phyloP scores from a whole-genome alignment of 148 eudicot genomes.

The Hydrangea macrophylla region DNA sequence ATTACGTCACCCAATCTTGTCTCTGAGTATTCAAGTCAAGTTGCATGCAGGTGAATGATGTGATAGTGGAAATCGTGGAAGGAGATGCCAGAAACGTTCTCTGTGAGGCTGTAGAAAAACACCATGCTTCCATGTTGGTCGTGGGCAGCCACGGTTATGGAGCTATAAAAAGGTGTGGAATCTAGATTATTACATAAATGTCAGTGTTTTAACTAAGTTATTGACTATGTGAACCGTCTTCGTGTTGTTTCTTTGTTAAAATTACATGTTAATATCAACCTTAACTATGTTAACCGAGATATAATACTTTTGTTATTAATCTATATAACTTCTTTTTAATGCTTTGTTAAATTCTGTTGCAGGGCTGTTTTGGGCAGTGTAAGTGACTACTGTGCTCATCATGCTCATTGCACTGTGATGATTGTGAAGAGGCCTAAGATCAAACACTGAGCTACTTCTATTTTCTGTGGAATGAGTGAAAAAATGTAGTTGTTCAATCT shows the following conservation, averaged over 20 bases:
- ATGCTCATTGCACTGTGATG: constrained; percentile 73
- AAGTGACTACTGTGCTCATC: constrained; percentile 82
- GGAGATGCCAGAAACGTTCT: constrained; percentile 85
- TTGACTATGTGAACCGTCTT: background rate
- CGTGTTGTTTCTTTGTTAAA: background rate
- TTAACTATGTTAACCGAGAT: too few relatives aligned
- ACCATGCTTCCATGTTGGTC: constrained; percentile 64
- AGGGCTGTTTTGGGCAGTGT: constrained; percentile 93
- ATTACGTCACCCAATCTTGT: background rate
- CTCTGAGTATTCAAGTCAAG: constrained; percentile 10
- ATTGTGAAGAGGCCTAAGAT: constrained; percentile 70
- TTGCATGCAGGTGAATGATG: constrained; percentile 48
- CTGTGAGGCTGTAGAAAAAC: constrained; percentile 72
- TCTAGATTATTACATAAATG: background rate
- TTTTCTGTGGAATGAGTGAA: background rate
- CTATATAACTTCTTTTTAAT: background rate
- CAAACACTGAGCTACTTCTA: constrained; percentile 26
- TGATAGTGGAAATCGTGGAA: constrained; percentile 44
- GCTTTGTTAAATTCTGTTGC: constrained; percentile 13
- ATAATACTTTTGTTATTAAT: background rate
- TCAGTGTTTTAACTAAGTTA: background rate
- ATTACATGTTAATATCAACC: too few relatives aligned
- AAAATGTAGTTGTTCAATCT: background rate
- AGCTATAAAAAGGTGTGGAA: constrained; percentile 58
- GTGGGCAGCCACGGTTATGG: constrained; percentile 89